Evolutionary conservation across 164 flowering plant species (phyloP).

Genomic region (Chloranthus sessilifolius): DNA sequence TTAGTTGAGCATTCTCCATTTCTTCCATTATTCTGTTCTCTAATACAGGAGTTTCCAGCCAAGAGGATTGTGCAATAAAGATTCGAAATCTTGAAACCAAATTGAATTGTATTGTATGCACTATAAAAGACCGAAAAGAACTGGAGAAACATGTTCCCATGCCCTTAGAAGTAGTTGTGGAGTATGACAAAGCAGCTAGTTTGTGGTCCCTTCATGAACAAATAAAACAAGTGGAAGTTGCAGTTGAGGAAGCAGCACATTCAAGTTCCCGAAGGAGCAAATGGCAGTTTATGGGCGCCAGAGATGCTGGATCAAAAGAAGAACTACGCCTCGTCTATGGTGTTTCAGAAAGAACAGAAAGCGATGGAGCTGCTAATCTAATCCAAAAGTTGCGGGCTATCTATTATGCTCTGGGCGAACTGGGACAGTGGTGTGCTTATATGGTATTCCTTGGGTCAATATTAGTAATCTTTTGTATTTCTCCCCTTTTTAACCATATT

Average conservation of each 20-base stretch:
- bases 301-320: slow-evolving; percentile 99
- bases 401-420: slow-evolving; percentile 88
- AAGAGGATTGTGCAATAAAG: slow-evolving; percentile 96
- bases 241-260: slow-evolving; percentile 86
- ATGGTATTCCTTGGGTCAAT: slow-evolving; percentile 43
- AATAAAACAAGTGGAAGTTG: slow-evolving; percentile 82
- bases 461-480: neutral
- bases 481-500: neutral
- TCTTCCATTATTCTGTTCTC: slow-evolving; percentile 1
- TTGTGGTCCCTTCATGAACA: slow-evolving; percentile 92
- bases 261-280: slow-evolving; percentile 85
- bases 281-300: slow-evolving; percentile 99
- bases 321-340: slow-evolving; percentile 96
- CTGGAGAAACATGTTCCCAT: slow-evolving; percentile 95
- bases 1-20: no score
- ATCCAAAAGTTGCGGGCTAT: slow-evolving; percentile 97
- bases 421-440: slow-evolving; percentile 99
- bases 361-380: slow-evolving; percentile 97
- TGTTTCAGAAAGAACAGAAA: slow-evolving; percentile 95
- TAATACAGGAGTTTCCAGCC: slow-evolving; percentile 92
- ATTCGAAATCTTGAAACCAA: slow-evolving; percentile 98
- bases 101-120: slow-evolving; percentile 84
- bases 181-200: slow-evolving; percentile 91
- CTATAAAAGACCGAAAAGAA: slow-evolving; percentile 92
- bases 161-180: slow-evolving; percentile 89